A percentile compares a stretch with the other conserved stretches of the same genome.
phyloP scores from a whole-genome alignment of 768 basidiomycete species.

The Ramaria sp. region DNA sequence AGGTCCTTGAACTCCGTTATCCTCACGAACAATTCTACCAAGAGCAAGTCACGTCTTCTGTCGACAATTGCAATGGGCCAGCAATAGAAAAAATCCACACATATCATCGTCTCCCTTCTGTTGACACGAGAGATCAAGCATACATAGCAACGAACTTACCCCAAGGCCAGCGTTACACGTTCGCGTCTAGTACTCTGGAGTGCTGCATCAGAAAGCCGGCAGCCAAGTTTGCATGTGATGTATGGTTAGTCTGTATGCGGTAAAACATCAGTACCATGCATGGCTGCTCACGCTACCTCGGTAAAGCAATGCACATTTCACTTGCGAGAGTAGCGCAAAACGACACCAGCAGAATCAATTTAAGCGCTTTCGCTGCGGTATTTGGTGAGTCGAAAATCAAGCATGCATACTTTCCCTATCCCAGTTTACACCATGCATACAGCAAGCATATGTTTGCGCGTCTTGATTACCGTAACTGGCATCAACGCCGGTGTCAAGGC shows the following conservation, averaged over 20 bases:
- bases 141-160: too few relatives aligned
- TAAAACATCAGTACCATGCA: background rate
- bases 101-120: too few relatives aligned
- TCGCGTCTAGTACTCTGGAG: too few relatives aligned
- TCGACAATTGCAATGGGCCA: too few relatives aligned
- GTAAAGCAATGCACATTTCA: background rate
- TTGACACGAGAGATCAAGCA: too few relatives aligned
- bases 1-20: too few relatives aligned
- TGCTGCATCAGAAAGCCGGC: background rate
- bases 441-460: constrained; percentile 5
- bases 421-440: background rate
- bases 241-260: background rate
- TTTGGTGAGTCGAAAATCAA: background rate
- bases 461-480: constrained; percentile 4
- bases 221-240: constrained; percentile 7
- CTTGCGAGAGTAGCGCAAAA: constrained; percentile 7
- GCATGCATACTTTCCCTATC: background rate
- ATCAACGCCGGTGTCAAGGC: background rate
- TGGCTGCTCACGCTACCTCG: background rate
- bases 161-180: too few relatives aligned
- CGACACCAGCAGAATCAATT: constrained; percentile 5
- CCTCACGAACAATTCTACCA: too few relatives aligned
- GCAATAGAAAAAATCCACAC: too few relatives aligned
- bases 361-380: background rate
- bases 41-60: too few relatives aligned